Base-by-base conservation (phyloP, 192 early-diverging fungal genomes). In the Backusella tarrabulga region DNA sequence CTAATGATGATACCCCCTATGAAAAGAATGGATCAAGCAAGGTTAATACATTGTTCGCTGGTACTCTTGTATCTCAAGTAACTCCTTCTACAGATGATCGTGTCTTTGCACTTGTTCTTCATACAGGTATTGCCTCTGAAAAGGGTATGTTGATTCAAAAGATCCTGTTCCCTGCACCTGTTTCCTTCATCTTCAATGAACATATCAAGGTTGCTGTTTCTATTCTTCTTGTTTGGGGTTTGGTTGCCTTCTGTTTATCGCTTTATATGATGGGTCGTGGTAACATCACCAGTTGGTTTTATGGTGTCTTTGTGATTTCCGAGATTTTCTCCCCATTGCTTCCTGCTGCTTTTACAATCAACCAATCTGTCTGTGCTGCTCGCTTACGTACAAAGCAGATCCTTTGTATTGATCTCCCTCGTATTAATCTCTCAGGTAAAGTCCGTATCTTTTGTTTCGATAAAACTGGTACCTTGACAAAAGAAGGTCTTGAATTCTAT, bases 381-480 rank as follows among this genome's bases (percentile, higher is more conserved):
- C 88, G 92, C 26, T 84, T 94, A 32, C 79, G 85, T 11, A 80
- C 76, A 42, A 87, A 90, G 76, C 79, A 90, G 15, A 92, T 94
- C 50, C 84, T 88, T 63, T 93, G 92, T 76, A 89, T 93, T 23
- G 92, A 94, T 72, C 83, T 93, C 29, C 86, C 88, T 29, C 83
- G 93, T 40, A 93, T 94, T 76, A 91, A 90, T n/a, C 75, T 93
- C 72, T 85, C 90, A 2, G 93, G 91, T 54, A 94, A 94, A 79
- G 91, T 93, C 23, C 89, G 87, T 34, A 86, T 93, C 9, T 92
- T 93, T 68, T 90, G 89, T 80, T 93, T 93, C 44, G 93, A 93
- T 77, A 93, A 94, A 83, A 92, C 92, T 4, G 93, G 93, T 34
- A 95, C 93, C n/a, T 81, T 95, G 72, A 95, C 92, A 5, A 87